Evolutionary conservation across 352 stramenopile species (phyloP).

Genomic region (Pythium dissotocum): DNA sequence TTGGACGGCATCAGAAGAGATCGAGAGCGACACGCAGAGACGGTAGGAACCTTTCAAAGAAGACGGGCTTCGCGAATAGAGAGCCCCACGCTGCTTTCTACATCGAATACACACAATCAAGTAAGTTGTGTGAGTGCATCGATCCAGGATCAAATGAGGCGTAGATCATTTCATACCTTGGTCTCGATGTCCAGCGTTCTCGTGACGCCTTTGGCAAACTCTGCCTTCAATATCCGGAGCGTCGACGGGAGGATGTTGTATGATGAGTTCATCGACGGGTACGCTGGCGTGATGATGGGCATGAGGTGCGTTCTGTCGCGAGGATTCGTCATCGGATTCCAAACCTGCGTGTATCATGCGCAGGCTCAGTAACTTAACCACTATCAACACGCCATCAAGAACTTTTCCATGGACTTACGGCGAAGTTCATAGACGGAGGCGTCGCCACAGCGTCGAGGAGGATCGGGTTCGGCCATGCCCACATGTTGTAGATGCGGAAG

Average conservation of each 20-base stretch:
- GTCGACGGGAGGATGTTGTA: constrained; percentile 96
- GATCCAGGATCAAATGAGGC: not conserved
- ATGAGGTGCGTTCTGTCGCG: constrained; percentile 94
- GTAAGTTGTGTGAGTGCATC: not conserved
- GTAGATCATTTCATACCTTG: constrained; percentile 43
- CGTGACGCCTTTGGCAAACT: constrained; percentile 75
- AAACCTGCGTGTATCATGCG: constrained; percentile 50
- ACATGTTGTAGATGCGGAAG: constrained; percentile 95
- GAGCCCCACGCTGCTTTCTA: constrained; percentile 79
- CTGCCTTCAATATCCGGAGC: constrained; percentile 88
- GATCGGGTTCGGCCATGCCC: constrained; percentile 96
- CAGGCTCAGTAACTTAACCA: not conserved
- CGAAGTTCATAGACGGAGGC: constrained; percentile 51
- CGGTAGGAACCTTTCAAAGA: constrained; percentile 72
- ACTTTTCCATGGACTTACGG: constrained; percentile 31
- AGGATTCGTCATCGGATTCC: constrained; percentile 86
- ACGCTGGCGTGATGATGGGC: constrained; percentile 99
- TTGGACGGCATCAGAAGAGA: constrained; percentile 10
- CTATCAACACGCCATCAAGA: not conserved
- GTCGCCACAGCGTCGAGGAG: constrained; percentile 71
- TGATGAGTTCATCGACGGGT: constrained; percentile 97
- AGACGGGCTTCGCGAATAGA: constrained; percentile 68
- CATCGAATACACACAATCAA: constrained; percentile 8
- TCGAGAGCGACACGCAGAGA: constrained; percentile 6
- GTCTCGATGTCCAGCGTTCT: constrained; percentile 80